Evolutionary conservation across 2,329 filamentous ascomycete species (phyloP).

Genomic region (Aureobasidium sp.): DNA sequence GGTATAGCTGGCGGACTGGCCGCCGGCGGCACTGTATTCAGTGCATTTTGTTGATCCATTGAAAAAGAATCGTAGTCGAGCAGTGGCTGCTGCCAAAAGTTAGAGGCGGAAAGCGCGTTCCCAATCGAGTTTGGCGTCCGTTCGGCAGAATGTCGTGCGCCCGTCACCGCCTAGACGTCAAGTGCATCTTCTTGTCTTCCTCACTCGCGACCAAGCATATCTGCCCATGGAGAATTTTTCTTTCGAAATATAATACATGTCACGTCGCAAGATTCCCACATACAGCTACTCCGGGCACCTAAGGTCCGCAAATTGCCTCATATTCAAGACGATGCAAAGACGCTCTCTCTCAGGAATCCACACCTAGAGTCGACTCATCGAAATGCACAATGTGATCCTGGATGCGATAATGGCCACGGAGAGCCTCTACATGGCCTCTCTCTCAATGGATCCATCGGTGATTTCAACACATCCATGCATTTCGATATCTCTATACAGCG

Average conservation of each 20-base stretch:
- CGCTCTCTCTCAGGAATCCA: too few relatives aligned
- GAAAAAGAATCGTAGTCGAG: conserved; percentile 16
- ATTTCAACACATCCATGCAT: not conserved
- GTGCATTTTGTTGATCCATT: conserved; percentile 42
- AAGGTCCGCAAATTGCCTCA: not conserved
- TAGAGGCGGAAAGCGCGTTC: not conserved
- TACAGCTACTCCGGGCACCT: not conserved
- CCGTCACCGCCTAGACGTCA: not conserved
- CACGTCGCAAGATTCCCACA: too few relatives aligned
- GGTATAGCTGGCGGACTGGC: conserved; percentile 19
- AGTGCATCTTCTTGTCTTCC: not conserved
- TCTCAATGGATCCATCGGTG: not conserved
- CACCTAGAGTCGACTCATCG: not conserved
- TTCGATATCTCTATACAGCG: not conserved
- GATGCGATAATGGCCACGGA: not conserved
- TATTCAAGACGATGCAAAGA: not conserved
- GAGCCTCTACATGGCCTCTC: not conserved
- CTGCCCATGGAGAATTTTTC: too few relatives aligned
- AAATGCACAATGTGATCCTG: not conserved
- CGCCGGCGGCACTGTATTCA: conserved; percentile 27
- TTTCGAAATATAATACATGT: too few relatives aligned
- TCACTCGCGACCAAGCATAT: not conserved
- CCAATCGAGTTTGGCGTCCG: conserved; percentile 7
- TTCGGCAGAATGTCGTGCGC: conserved; percentile 1
- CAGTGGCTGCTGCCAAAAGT: conserved; percentile 8